Conservation (phyloP, 306 rosid species). For the Dalbergia cochinchinensis region DNA sequence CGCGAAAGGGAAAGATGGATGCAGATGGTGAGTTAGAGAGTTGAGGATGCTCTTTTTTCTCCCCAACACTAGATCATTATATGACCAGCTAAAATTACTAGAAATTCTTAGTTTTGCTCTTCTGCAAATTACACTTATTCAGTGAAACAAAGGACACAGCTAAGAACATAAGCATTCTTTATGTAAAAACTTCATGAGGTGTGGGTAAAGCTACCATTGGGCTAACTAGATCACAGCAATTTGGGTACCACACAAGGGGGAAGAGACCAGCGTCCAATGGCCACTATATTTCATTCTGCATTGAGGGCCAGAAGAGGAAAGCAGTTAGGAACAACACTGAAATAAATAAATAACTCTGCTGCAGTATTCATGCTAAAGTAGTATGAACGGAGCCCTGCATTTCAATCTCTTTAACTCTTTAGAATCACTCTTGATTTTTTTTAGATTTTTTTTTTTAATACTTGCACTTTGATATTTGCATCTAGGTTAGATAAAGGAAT, state of each 20-base stretch:
- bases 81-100: constrained; percentile 7
- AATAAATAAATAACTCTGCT: too few species aligned
- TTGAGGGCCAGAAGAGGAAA: neutral
- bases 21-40: neutral
- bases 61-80: neutral
- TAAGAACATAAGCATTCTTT: neutral
- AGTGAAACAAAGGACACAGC: neutral
- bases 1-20: neutral
- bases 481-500: too few species aligned
- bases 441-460: too few species aligned
- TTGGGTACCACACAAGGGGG: neutral
- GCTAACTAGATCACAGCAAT: neutral
- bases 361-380: too few species aligned
- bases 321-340: neutral
- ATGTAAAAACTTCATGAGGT: neutral
- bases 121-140: neutral
- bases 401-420: too few species aligned
- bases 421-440: too few species aligned
- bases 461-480: too few species aligned
- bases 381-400: too few species aligned
- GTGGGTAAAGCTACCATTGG: neutral
- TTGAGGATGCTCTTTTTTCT: neutral
- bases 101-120: constrained; percentile 4
- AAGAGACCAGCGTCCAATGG: neutral
- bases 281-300: neutral